These are phyloP conservation scores for Fraxinus xanthoxyloides DNA, from an alignment of 305 asterid genomes.

Conservation along the genomic window DNA sequence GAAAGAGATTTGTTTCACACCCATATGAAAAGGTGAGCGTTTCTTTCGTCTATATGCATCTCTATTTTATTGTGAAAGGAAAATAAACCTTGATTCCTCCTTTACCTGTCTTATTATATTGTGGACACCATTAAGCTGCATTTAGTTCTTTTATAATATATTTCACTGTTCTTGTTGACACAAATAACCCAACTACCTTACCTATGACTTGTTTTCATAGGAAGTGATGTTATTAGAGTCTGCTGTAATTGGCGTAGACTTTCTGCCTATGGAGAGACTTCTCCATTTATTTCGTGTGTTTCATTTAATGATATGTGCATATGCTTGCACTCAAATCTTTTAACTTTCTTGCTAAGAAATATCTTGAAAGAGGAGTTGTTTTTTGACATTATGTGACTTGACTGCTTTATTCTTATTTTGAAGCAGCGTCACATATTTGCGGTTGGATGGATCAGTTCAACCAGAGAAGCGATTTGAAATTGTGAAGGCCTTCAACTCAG, in stretches of 20 bases:
- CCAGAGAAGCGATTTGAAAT: slow-evolving; percentile 95
- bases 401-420: slow-evolving; percentile 22
- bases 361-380: not conserved
- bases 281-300: not conserved
- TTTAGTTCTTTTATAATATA: not conserved
- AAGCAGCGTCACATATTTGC: slow-evolving; percentile 85
- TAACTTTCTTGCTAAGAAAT: not conserved
- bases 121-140: not conserved
- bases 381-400: slow-evolving; percentile 15
- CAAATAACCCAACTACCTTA: not conserved
- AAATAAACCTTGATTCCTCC: not conserved
- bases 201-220: not conserved
- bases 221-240: not conserved
- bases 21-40: slow-evolving; percentile 85
- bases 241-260: not conserved
- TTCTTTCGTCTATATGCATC: slow-evolving; percentile 13
- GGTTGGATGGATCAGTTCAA: slow-evolving; percentile 97
- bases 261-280: not conserved
- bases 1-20: slow-evolving; percentile 86
- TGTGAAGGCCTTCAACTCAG: slow-evolving; percentile 96
- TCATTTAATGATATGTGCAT: not conserved
- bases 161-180: not conserved
- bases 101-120: not conserved
- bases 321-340: not conserved
- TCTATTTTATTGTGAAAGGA: not conserved